A percentile compares a stretch with the other conserved stretches of the same genome.
These are phyloP conservation scores for Colletotrichum sp. DNA, from an alignment of 2,329 filamentous ascomycete genomes.

Conservation along the genomic window DNA sequence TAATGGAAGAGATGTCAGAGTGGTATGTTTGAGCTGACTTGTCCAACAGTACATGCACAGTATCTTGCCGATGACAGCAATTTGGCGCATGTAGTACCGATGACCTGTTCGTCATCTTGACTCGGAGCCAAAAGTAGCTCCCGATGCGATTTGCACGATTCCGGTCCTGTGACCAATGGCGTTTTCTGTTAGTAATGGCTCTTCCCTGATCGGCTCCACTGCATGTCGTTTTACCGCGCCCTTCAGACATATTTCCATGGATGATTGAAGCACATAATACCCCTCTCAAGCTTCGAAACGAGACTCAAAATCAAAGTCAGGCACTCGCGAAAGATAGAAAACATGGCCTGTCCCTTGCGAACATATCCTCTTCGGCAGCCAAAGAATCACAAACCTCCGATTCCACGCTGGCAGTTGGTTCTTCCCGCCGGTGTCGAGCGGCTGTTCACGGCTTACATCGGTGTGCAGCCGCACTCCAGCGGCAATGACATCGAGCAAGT, in stretches of 20 bases:
- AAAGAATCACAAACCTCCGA: constrained; percentile 29
- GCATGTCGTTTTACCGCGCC: background rate
- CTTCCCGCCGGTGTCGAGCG: constrained; percentile 18
- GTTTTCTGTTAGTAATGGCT: background rate
- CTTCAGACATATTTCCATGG: background rate
- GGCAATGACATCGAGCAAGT: background rate
- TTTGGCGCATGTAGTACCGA: background rate
- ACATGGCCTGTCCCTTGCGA: constrained; percentile 18
- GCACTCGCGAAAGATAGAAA: background rate
- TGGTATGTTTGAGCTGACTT: background rate
- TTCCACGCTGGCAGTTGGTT: constrained; percentile 33
- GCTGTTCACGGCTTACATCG: constrained; percentile 31
- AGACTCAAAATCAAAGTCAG: background rate
- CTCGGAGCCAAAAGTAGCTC: background rate
- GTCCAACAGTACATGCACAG: background rate
- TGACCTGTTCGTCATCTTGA: background rate
- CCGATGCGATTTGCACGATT: background rate
- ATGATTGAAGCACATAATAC: background rate
- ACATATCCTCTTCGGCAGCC: constrained; percentile 32
- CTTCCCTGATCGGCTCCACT: background rate
- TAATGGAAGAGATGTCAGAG: background rate
- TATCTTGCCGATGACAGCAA: background rate
- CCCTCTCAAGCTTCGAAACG: background rate
- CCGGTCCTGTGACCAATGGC: background rate
- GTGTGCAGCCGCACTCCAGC: constrained; percentile 27